Evolutionary conservation across 495 filamentous ascomycete genomes (phyloP).

Genomic region (Aspergillus nanangensis): DNA sequence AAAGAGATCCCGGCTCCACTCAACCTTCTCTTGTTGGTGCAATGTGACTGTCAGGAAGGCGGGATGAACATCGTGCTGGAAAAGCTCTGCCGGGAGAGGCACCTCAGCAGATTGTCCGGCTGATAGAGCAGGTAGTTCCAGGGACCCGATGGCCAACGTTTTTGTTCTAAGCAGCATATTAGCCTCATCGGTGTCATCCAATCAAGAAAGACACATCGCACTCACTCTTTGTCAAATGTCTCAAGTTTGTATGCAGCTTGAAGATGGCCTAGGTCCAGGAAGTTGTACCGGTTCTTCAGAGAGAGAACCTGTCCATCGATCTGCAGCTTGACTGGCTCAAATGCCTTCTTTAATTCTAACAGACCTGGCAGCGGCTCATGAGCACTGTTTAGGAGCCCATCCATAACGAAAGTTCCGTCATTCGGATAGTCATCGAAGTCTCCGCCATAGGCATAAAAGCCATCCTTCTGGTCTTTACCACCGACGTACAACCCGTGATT

Average conservation of each 20-base stretch:
- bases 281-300: conserved; percentile 51
- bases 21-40: too few species aligned
- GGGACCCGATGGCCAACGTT: too few species aligned
- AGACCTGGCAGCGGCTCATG: conserved; percentile 57
- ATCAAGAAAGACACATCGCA: too few species aligned
- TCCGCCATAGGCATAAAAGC: conserved; percentile 62
- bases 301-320: conserved; percentile 2
- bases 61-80: too few species aligned
- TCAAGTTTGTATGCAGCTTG: conserved; percentile 22
- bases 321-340: conserved; percentile 42
- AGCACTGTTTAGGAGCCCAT: conserved; percentile 55
- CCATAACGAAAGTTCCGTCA: conserved; percentile 62
- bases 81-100: too few species aligned
- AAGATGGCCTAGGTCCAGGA: conserved; percentile 44
- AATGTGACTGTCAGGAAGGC: too few species aligned
- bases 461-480: conserved; percentile 37
- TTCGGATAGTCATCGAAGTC: conserved; percentile 66
- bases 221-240: conserved; percentile 13
- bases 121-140: too few species aligned
- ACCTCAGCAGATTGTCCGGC: too few species aligned
- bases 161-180: too few species aligned
- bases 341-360: conserved; percentile 56
- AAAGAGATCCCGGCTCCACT: too few species aligned
- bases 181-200: too few species aligned
- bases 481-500: conserved; percentile 66